Base-by-base conservation (phyloP, 2,329 filamentous ascomycete species). In the Xylariaceae sp. region DNA sequence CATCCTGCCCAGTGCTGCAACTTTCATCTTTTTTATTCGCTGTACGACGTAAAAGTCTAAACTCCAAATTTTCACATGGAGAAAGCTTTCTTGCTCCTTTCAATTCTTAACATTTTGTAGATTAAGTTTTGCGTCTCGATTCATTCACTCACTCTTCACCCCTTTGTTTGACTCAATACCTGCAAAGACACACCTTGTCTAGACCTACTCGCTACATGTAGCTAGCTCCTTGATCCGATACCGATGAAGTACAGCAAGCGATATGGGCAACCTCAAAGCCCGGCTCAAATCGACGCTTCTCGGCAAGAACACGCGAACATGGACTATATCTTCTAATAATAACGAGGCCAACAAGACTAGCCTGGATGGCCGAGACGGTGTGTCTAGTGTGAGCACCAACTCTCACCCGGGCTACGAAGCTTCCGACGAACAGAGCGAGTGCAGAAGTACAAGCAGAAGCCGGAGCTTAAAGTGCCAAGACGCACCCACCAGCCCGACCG, bases 221-320 rank as follows among this genome's bases (percentile, higher is more conserved):
- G n/a, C n/a, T n/a, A n/a, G n/a, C n/a, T n/a, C n/a, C n/a, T n/a
- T n/a, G n/a, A n/a, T n/a, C n/a, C n/a, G 33, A 36, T 17, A 7
- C 37, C 37, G 19, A 39, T 39, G 21, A 20, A 22, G 37, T 25
- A 35, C 22, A 23, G 36, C 25, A 35, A 46, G 47, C 39, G 53
- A 54, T 44, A 74, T 75, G 72, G 71, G 69, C 48, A 70, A 74
- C 52, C 59, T 76, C 45, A 68, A 64, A 55, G 67, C 72, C 51
- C 72, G 71, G 52, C 66, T 76, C 56, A 68, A 69, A 59, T 70
- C 71, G 55, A 72, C 67, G 51, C 68, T 76, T 49, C 62, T 68
- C 44, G 63, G 70, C 48, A 66, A 71, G 52, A 65, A 70, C 46
- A 74, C 72, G 44, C 61, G 63, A 25, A 55, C 64, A 22, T 62